phyloP scores from a whole-genome alignment of 2,329 filamentous ascomycete genomes.

The Alternaria burnsii region DNA sequence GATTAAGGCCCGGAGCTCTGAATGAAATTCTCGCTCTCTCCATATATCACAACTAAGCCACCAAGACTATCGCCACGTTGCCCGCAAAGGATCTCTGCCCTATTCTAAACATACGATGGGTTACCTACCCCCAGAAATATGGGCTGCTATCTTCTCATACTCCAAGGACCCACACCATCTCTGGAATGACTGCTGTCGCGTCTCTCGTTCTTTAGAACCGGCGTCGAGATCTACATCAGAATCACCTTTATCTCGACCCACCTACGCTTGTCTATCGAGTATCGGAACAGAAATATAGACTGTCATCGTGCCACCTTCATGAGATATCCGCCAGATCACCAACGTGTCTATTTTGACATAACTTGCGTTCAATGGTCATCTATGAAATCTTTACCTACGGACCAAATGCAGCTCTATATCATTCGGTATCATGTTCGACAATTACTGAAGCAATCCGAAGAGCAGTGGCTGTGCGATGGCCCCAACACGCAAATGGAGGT shows the following conservation, averaged over 20 bases:
- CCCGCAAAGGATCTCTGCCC: not conserved
- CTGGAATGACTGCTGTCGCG: too few species aligned
- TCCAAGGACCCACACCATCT: not conserved
- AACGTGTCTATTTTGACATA: not conserved
- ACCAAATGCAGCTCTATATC: not conserved
- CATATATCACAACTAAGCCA: too few species aligned
- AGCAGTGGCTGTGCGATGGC: not conserved
- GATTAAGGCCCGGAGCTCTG: too few species aligned
- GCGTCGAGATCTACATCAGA: too few species aligned
- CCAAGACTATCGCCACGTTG: too few species aligned
- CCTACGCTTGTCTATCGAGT: too few species aligned
- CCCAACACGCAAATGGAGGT: not conserved
- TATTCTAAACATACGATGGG: not conserved
- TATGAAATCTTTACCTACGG: not conserved
- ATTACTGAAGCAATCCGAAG: not conserved
- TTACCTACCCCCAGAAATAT: not conserved
- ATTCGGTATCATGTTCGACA: not conserved
- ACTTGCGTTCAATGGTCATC: not conserved
- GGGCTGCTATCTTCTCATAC: not conserved
- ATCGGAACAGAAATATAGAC: too few species aligned
- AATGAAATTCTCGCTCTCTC: too few species aligned
- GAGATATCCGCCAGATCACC: not conserved
- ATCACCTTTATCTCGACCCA: too few species aligned
- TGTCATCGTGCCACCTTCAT: not conserved
- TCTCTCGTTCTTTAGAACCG: too few species aligned